These are phyloP conservation scores for Pseudogymnoascus sp. DNA, from an alignment of 2,329 filamentous ascomycete species.

Conservation along the genomic window DNA sequence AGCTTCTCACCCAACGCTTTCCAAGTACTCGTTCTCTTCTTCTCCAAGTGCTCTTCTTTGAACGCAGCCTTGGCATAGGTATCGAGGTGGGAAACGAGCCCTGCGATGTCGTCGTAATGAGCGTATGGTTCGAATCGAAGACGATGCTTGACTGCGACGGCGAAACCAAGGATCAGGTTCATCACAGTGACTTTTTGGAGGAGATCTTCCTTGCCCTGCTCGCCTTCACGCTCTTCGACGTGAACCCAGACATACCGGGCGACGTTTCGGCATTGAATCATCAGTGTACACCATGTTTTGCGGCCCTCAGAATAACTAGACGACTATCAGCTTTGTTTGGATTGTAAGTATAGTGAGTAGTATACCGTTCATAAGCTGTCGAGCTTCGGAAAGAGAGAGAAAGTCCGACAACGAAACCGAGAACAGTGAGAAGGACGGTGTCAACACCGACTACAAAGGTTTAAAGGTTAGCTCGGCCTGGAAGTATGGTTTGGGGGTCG, in stretches of 20 bases:
- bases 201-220: slow-evolving; percentile 55
- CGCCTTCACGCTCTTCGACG: slow-evolving; percentile 49
- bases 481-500: slow-evolving; percentile 6
- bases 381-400: slow-evolving; percentile 70
- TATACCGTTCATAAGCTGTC: slow-evolving; percentile 62
- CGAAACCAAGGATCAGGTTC: slow-evolving; percentile 70
- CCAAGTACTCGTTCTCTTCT: slow-evolving; percentile 32
- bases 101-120: slow-evolving; percentile 64
- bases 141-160: slow-evolving; percentile 72
- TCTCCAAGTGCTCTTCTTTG: slow-evolving; percentile 34
- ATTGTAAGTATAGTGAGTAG: slow-evolving; percentile 19
- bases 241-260: slow-evolving; percentile 81
- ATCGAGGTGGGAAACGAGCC: slow-evolving; percentile 62
- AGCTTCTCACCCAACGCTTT: slow-evolving; percentile 65
- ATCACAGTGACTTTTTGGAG: slow-evolving; percentile 59
- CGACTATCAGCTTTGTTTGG: background rate
- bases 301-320: slow-evolving; percentile 50
- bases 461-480: slow-evolving; percentile 13
- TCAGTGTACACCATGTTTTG: slow-evolving; percentile 54
- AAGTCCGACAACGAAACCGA: slow-evolving; percentile 75
- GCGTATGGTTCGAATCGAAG: slow-evolving; percentile 77
- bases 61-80: slow-evolving; percentile 59
- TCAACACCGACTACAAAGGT: slow-evolving; percentile 43
- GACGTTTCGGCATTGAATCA: slow-evolving; percentile 56
- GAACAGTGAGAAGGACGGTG: slow-evolving; percentile 64